Evolutionary conservation across 1,284 basidiomycete species (phyloP).

Genomic region (Apiotrichum montevideense): DNA sequence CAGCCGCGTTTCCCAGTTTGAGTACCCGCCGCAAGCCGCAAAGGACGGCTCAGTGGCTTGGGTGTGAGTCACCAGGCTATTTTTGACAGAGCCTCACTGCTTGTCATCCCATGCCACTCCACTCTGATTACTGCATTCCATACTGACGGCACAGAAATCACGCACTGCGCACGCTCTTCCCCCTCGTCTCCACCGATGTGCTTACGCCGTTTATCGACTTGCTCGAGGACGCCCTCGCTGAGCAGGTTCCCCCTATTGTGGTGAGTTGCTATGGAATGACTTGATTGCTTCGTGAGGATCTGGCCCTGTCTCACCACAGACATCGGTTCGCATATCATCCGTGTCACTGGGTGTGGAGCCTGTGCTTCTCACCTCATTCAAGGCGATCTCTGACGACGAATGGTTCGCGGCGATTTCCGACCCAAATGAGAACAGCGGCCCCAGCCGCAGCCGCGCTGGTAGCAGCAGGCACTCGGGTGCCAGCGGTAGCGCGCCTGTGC

Average conservation of each 20-base stretch:
- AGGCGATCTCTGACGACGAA: constrained; percentile 40
- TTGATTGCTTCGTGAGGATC: too few species aligned
- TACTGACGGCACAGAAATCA: constrained; percentile 29
- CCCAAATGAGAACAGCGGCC: not conserved
- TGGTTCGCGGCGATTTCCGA: constrained; percentile 35
- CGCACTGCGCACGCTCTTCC: constrained; percentile 41
- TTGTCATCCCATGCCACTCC: not conserved
- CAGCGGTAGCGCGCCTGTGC: too few species aligned
- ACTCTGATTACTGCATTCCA: too few species aligned
- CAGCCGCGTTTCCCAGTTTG: not conserved
- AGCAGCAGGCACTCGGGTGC: too few species aligned
- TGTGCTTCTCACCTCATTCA: constrained; percentile 38
- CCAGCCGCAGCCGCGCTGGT: too few species aligned
- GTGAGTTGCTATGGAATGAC: constrained; percentile 18
- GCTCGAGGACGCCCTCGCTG: constrained; percentile 44
- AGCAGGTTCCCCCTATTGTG: constrained; percentile 44
- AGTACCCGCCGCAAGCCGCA: constrained; percentile 5
- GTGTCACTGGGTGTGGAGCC: constrained; percentile 42
- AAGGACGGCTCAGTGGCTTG: constrained; percentile 8
- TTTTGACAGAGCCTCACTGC: not conserved
- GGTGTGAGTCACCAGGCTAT: constrained; percentile 9
- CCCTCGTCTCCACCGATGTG: constrained; percentile 44
- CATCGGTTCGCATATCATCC: constrained; percentile 40
- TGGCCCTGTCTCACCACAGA: constrained; percentile 17
- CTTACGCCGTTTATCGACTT: constrained; percentile 47